Conservation (phyloP, 2,329 filamentous ascomycete species). For the Trichocomaceae sp. region DNA sequence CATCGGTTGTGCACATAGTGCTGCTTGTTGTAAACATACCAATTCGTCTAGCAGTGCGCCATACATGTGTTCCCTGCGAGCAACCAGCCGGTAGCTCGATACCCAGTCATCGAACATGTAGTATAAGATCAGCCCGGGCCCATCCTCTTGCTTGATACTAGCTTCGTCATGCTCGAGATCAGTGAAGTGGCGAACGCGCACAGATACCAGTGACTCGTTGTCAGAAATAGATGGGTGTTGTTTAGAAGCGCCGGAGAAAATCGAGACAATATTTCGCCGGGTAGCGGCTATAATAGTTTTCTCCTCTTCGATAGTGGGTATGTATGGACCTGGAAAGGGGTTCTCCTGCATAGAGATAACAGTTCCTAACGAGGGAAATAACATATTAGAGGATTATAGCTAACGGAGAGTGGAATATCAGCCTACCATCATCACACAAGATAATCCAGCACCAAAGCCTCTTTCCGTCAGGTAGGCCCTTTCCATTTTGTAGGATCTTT, state of each 20-base stretch:
- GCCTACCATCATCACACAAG: conserved; percentile 57
- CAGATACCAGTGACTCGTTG: conserved; percentile 45
- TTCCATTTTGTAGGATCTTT: conserved; percentile 30
- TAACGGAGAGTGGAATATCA: not conserved
- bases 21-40: conserved; percentile 27
- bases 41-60: conserved; percentile 44
- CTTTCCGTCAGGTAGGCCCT: conserved; percentile 42
- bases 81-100: conserved; percentile 55
- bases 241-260: conserved; percentile 56
- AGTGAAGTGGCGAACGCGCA: conserved; percentile 36
- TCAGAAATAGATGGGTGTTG: conserved; percentile 43
- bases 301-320: conserved; percentile 23
- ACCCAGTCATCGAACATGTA: conserved; percentile 64
- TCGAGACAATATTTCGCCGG: conserved; percentile 54
- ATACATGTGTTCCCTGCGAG: conserved; percentile 49
- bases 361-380: conserved; percentile 45
- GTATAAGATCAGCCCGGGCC: conserved; percentile 58
- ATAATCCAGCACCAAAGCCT: conserved; percentile 66
- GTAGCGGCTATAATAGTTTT: conserved; percentile 31
- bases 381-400: not conserved
- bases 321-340: conserved; percentile 44
- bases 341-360: conserved; percentile 64
- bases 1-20: not conserved
- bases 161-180: conserved; percentile 26
- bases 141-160: conserved; percentile 42